Evolutionary conservation across 192 early-diverging fungal genomes (phyloP).

Genomic region (Cladochytrium replicatum): DNA sequence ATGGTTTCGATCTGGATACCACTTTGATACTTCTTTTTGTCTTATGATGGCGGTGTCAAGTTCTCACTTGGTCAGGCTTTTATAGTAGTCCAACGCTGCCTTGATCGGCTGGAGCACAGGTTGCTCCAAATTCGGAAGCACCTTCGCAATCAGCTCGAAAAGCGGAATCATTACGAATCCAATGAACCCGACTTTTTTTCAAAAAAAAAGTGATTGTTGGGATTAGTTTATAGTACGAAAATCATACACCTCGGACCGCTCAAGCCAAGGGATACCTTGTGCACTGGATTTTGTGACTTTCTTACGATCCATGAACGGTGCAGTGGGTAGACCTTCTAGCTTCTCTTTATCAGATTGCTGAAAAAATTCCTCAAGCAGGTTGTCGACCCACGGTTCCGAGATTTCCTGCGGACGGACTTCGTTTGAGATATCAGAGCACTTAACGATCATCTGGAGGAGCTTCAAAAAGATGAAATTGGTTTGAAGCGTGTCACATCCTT

Average conservation of each 20-base stretch:
- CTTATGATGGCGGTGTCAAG: too few species aligned
- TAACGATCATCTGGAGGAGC: conserved; percentile 43
- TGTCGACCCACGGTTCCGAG: conserved; percentile 43
- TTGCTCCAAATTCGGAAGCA: conserved; percentile 36
- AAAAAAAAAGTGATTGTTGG: conserved; percentile 1
- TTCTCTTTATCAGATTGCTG: conserved; percentile 41
- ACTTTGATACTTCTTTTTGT: too few species aligned
- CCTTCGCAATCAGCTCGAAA: conserved; percentile 37
- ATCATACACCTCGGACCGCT: background rate
- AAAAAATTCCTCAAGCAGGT: conserved; percentile 46
- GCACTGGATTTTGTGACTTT: conserved; percentile 45
- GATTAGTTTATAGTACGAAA: conserved; percentile 15
- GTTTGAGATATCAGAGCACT: conserved; percentile 48
- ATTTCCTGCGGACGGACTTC: conserved; percentile 31
- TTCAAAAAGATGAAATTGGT: conserved; percentile 11
- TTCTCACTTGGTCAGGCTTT: conserved; percentile 23
- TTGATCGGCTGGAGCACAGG: conserved; percentile 29
- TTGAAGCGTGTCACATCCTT: background rate
- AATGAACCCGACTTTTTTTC: conserved; percentile 28
- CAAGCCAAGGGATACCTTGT: conserved; percentile 22
- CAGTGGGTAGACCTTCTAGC: conserved; percentile 36
- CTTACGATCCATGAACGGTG: conserved; percentile 47
- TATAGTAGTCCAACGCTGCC: conserved; percentile 34
- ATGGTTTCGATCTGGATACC: too few species aligned
- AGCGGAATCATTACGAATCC: conserved; percentile 47